Conservation (phyloP, 441 rosid species). For the Pelargonium myrrhifolium region DNA sequence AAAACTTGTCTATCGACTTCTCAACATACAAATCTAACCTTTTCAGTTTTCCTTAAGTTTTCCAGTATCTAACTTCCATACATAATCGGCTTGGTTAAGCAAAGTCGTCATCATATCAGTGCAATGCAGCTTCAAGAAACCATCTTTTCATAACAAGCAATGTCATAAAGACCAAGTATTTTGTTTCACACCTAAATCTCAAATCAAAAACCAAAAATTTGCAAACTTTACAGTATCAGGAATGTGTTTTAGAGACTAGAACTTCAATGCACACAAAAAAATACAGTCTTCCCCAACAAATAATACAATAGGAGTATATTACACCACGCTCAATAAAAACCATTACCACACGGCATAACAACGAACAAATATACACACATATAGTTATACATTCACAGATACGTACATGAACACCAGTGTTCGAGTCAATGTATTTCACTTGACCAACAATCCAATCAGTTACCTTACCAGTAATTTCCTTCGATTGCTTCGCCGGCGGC, state of each 20-base stretch:
- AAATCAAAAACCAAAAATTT: too few species aligned
- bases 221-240: too few species aligned
- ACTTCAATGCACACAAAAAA: neutral
- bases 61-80: neutral
- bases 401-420: neutral
- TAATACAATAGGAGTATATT: neutral
- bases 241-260: too few species aligned
- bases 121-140: too few species aligned
- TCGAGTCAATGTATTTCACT: neutral
- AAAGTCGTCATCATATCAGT: too few species aligned
- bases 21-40: neutral
- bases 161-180: too few species aligned
- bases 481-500: constrained; percentile 34
- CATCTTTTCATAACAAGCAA: too few species aligned
- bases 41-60: neutral
- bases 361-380: neutral
- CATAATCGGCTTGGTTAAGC: too few species aligned
- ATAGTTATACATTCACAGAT: neutral
- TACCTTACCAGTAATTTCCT: constrained; percentile 69
- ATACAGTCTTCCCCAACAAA: neutral
- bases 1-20: neutral
- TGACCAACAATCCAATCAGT: constrained; percentile 16
- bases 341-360: neutral
- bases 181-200: too few species aligned
- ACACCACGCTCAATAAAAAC: neutral